phyloP scores from a whole-genome alignment of 78 protist genomes.

The Dictyostelium capitatum region DNA sequence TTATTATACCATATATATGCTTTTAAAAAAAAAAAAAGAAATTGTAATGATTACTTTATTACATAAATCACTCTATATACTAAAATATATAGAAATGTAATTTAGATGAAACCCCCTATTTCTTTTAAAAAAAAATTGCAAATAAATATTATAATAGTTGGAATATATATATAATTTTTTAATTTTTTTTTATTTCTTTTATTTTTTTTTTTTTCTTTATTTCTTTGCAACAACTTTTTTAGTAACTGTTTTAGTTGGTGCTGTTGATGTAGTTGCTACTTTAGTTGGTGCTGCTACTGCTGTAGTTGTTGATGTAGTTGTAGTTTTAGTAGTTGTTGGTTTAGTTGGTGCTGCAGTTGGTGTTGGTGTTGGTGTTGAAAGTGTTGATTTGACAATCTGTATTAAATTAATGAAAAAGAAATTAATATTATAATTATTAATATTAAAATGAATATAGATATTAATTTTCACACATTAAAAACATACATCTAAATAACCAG shows the following conservation, averaged over 20 bases:
- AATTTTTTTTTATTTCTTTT: neutral
- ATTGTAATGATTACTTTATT: constrained; percentile 15
- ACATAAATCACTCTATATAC: neutral
- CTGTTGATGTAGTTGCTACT: neutral
- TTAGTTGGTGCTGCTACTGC: neutral
- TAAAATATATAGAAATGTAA: neutral
- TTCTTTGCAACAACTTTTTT: constrained; percentile 4
- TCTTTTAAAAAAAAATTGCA: neutral
- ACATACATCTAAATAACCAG: constrained; percentile 33
- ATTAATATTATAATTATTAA: neutral
- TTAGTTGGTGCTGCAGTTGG: neutral
- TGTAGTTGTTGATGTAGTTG: neutral
- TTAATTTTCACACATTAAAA: too few species aligned
- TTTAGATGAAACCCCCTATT: constrained; percentile 3
- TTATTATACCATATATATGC: too few species aligned
- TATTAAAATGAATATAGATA: neutral
- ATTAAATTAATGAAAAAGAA: neutral
- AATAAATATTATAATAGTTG: too few species aligned
- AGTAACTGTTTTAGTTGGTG: neutral
- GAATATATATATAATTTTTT: neutral
- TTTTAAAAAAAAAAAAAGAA: neutral
- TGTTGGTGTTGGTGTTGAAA: neutral
- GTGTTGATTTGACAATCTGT: neutral
- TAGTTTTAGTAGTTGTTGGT: neutral
- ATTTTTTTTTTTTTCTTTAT: constrained; percentile 2